A percentile compares a stretch with the other conserved stretches of the same genome.
These are phyloP conservation scores for Botrytis fabae DNA, from an alignment of 2,329 filamentous ascomycete genomes.

Conservation along the genomic window DNA sequence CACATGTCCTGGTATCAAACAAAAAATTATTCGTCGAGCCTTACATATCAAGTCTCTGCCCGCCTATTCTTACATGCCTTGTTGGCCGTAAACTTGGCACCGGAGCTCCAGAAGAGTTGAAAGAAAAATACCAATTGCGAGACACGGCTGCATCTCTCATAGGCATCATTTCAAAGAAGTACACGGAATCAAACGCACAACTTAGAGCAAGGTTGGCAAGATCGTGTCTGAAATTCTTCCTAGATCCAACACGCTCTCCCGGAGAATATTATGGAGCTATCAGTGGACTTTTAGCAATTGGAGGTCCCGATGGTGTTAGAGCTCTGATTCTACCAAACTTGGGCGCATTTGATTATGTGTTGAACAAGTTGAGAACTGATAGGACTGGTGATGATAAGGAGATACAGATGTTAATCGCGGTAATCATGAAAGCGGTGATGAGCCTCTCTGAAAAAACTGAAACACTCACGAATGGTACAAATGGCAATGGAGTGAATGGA, in stretches of 20 bases:
- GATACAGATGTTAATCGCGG: constrained; percentile 59
- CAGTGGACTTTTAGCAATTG: constrained; percentile 74
- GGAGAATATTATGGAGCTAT: constrained; percentile 89
- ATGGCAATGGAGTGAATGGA: constrained; percentile 15
- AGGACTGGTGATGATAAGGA: constrained; percentile 54
- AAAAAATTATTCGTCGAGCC: constrained; percentile 70
- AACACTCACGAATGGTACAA: constrained; percentile 29
- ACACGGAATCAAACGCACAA: constrained; percentile 75
- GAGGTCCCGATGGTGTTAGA: constrained; percentile 65
- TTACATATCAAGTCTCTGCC: constrained; percentile 67
- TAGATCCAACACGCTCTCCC: constrained; percentile 80
- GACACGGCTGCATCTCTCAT: constrained; percentile 83
- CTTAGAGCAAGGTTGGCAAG: constrained; percentile 85
- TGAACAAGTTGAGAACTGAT: constrained; percentile 56
- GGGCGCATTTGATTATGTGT: constrained; percentile 60
- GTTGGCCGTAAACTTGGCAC: constrained; percentile 70
- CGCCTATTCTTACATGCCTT: constrained; percentile 87
- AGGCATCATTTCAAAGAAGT: constrained; percentile 76
- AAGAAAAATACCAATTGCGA: constrained; percentile 75
- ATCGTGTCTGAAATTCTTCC: constrained; percentile 89
- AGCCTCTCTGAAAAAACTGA: constrained; percentile 49
- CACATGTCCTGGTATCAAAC: constrained; percentile 81
- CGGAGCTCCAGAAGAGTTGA: constrained; percentile 52
- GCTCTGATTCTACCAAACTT: constrained; percentile 67
- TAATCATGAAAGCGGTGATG: constrained; percentile 57